These are phyloP conservation scores for Cordyceps tenuipes DNA, from an alignment of 2,329 filamentous ascomycete genomes.

Conservation along the genomic window DNA sequence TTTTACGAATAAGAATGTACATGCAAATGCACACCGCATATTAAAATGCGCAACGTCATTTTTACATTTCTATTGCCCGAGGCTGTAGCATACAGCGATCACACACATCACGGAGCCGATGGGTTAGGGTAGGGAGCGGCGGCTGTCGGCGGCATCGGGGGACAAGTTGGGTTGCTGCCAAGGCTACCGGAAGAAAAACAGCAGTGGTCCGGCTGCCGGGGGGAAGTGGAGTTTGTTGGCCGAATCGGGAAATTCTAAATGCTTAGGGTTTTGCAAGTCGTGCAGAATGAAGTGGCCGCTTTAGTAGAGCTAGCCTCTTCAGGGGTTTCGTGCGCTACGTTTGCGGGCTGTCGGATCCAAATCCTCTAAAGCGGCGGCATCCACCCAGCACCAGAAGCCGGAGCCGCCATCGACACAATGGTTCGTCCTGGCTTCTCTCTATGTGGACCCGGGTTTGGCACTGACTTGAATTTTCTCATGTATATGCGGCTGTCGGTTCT, in stretches of 20 bases:
- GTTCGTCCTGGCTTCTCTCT: neutral
- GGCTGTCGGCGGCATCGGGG: constrained; percentile 22
- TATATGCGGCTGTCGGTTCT: constrained; percentile 4
- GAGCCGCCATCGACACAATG: neutral
- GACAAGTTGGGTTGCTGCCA: neutral
- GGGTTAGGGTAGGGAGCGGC: constrained; percentile 12
- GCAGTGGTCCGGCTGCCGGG: constrained; percentile 15
- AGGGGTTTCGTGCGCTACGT: neutral
- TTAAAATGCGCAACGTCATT: neutral
- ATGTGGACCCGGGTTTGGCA: constrained; percentile 2
- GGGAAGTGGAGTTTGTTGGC: constrained; percentile 2
- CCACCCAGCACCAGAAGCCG: neutral
- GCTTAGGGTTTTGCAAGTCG: neutral
- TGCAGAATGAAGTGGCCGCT: neutral
- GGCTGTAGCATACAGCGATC: neutral
- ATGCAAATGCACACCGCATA: neutral
- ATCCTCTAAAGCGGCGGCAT: constrained; percentile 1
- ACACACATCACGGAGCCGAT: neutral
- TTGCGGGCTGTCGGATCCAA: neutral
- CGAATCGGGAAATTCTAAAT: constrained; percentile 6
- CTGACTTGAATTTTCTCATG: neutral
- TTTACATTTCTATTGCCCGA: neutral
- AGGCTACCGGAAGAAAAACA: neutral
- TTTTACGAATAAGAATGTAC: neutral
- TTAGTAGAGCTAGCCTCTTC: neutral